Conservation (phyloP, 2,329 filamentous ascomycete species). For the Exophiala sp. region DNA sequence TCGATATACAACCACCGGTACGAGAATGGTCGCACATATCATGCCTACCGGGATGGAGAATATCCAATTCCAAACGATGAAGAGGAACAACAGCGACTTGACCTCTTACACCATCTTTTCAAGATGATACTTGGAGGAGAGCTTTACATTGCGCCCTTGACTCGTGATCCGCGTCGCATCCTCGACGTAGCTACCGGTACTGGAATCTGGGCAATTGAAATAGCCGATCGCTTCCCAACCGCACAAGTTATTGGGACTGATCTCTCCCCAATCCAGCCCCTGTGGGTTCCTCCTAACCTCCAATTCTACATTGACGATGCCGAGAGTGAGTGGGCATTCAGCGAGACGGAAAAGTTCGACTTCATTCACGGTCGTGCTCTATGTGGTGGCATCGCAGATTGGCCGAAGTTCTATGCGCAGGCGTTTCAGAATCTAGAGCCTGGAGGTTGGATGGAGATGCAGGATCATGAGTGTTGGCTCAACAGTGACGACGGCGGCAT, state of each 20-base stretch:
- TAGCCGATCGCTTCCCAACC: constrained; percentile 29
- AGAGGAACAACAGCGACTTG: constrained; percentile 29
- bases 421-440: constrained; percentile 30
- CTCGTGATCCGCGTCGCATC: constrained; percentile 29
- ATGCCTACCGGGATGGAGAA: constrained; percentile 37
- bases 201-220: constrained; percentile 36
- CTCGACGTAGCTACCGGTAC: constrained; percentile 36
- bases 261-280: constrained; percentile 36
- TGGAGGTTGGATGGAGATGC: constrained; percentile 40
- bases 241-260: constrained; percentile 39
- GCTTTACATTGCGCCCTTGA: constrained; percentile 30
- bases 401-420: constrained; percentile 39
- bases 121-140: constrained; percentile 33
- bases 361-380: constrained; percentile 44
- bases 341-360: constrained; percentile 35
- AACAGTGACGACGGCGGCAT: constrained; percentile 17
- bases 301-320: constrained; percentile 35
- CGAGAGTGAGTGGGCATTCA: constrained; percentile 33
- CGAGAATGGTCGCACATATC: constrained; percentile 42
- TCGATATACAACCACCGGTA: constrained; percentile 19
- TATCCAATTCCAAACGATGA: constrained; percentile 36
- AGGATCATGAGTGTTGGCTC: constrained; percentile 30
- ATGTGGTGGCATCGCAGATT: constrained; percentile 52
- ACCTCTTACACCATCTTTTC: constrained; percentile 34
- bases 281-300: constrained; percentile 36